Conservation (phyloP, 1,139 yeast species). For the Suzukiozyma palmioleophila region DNA sequence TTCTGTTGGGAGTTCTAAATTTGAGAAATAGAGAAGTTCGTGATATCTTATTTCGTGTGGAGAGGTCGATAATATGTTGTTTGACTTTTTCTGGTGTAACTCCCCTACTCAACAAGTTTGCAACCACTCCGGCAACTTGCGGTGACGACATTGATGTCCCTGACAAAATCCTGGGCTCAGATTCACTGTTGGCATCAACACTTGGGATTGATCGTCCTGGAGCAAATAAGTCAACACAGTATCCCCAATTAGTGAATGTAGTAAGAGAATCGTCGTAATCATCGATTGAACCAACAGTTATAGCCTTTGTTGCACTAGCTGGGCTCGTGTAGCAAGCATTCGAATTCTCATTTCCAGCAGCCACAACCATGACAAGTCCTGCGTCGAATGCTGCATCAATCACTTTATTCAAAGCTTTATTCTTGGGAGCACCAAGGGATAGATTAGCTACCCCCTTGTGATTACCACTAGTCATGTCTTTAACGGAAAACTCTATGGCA, state of each 20-base stretch:
- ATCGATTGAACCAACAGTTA: slow-evolving; percentile 86
- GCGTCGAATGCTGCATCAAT: slow-evolving; percentile 63
- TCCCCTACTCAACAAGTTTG: slow-evolving; percentile 60
- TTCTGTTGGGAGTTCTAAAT: slow-evolving; percentile 34
- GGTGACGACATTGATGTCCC: slow-evolving; percentile 94
- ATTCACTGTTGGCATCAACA: slow-evolving; percentile 24
- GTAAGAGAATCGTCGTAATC: slow-evolving; percentile 67
- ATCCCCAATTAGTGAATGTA: slow-evolving; percentile 81
- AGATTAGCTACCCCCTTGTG: slow-evolving; percentile 68
- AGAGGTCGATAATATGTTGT: slow-evolving; percentile 30
- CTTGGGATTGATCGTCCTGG: slow-evolving; percentile 68
- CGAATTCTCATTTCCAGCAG: slow-evolving; percentile 79
- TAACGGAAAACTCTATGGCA: slow-evolving; percentile 69
- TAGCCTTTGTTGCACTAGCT: slow-evolving; percentile 65
- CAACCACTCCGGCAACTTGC: slow-evolving; percentile 68
- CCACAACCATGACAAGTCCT: slow-evolving; percentile 78
- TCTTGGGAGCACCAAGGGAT: slow-evolving; percentile 71
- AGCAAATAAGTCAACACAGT: slow-evolving; percentile 80
- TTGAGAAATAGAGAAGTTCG: slow-evolving; percentile 25
- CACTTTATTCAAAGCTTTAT: slow-evolving; percentile 65
- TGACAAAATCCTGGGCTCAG: slow-evolving; percentile 44
- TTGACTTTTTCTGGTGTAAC: slow-evolving; percentile 38
- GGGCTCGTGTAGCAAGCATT: slow-evolving; percentile 82
- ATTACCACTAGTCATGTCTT: slow-evolving; percentile 44
- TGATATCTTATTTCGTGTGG: slow-evolving; percentile 35